These are phyloP conservation scores for Papilionanthe hybrid DNA, from an alignment of 116 monocot genomes.

Conservation along the genomic window DNA sequence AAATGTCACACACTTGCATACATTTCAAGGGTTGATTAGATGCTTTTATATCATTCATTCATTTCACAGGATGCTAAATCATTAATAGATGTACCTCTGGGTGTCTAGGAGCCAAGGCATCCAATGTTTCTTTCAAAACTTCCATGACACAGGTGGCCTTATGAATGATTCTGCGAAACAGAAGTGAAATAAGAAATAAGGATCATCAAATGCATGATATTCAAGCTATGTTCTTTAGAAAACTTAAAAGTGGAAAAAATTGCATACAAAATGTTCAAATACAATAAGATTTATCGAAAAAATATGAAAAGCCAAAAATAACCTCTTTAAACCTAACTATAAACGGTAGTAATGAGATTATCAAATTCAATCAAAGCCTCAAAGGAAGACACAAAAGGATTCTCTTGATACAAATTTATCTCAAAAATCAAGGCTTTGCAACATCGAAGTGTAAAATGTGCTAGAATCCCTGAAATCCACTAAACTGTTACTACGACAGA, in stretches of 20 bases:
- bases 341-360: background rate
- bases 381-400: background rate
- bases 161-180: slow-evolving; percentile 61
- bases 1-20: background rate
- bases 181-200: slow-evolving; percentile 4
- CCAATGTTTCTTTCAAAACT: slow-evolving; percentile 68
- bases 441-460: background rate
- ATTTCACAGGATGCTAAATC: background rate
- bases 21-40: background rate
- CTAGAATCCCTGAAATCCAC: background rate
- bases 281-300: background rate
- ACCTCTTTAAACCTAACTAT: background rate
- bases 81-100: slow-evolving; percentile 54
- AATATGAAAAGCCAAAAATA: background rate
- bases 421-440: background rate
- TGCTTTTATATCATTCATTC: background rate
- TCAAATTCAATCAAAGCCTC: background rate
- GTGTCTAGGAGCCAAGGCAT: slow-evolving; percentile 62
- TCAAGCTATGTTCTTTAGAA: too few relatives aligned
- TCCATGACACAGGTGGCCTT: slow-evolving; percentile 79
- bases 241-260: too few relatives aligned
- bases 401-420: too few relatives aligned
- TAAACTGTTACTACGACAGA: background rate
- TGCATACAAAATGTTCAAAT: background rate
- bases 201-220: background rate